Conservation (phyloP, 2,329 filamentous ascomycete species). For the Pseudofabraea citricarpa region DNA sequence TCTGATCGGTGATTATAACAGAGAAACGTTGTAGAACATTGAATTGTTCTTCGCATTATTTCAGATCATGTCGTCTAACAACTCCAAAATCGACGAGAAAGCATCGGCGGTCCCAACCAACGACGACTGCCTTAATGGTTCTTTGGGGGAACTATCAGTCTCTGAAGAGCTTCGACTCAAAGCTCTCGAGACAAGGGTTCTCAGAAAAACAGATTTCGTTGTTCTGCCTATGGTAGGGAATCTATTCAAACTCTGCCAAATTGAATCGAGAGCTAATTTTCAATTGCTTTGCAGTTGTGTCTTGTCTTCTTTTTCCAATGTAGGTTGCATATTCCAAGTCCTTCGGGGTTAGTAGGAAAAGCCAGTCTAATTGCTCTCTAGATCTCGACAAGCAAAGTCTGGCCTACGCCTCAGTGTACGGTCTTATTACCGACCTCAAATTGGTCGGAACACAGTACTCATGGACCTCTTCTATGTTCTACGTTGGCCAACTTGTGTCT, state of each 20-base stretch:
- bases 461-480: conserved; percentile 42
- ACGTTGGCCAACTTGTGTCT: conserved; percentile 39
- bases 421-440: conserved; percentile 39
- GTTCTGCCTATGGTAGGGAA: conserved; percentile 26
- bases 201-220: conserved; percentile 29
- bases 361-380: no score
- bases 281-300: conserved; percentile 30
- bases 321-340: no score
- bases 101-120: no score
- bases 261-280: neutral
- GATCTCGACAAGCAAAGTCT: conserved; percentile 45
- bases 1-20: no score
- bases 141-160: no score
- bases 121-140: no score
- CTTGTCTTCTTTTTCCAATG: conserved; percentile 38
- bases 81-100: no score
- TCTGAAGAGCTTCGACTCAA: no score
- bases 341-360: no score
- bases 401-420: conserved; percentile 43
- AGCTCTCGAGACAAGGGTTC: conserved; percentile 25
- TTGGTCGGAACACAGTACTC: conserved; percentile 42
- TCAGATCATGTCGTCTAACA: no score
- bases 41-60: no score
- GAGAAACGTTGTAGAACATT: no score
- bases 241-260: neutral